phyloP scores from a whole-genome alignment of 2,329 filamentous ascomycete species.

The Stagonosporopsis vannaccii region DNA sequence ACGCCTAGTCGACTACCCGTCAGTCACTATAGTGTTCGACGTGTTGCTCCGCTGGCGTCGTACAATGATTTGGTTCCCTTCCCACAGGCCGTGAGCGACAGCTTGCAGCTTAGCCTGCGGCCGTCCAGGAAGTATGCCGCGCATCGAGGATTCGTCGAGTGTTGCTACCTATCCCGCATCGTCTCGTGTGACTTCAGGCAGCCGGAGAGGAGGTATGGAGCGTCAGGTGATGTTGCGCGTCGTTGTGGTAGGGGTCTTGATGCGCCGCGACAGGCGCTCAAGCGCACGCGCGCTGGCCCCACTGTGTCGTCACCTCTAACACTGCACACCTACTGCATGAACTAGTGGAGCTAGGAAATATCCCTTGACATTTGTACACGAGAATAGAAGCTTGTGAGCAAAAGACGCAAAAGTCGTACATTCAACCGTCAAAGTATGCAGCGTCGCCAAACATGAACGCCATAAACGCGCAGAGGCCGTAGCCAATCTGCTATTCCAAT shows the following conservation, averaged over 20 bases:
- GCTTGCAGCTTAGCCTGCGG: conserved; percentile 80
- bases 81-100: conserved; percentile 76
- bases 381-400: neutral
- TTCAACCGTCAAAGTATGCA: neutral
- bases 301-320: conserved; percentile 27
- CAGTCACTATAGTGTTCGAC: conserved; percentile 16
- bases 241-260: conserved; percentile 1
- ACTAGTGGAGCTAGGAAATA: neutral
- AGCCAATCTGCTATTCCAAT: conserved; percentile 4
- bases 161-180: conserved; percentile 36
- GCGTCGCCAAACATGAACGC: conserved; percentile 5
- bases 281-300: conserved; percentile 46
- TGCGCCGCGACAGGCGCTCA: conserved; percentile 21
- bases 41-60: conserved; percentile 40
- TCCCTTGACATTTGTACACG: neutral
- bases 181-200: conserved; percentile 12
- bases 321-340: neutral
- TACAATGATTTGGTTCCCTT: conserved; percentile 75
- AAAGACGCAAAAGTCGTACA: neutral
- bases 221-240: conserved; percentile 11
- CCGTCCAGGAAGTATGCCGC: conserved; percentile 79
- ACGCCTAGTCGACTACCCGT: conserved; percentile 64
- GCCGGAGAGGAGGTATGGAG: neutral
- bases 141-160: conserved; percentile 60
- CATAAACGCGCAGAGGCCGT: conserved; percentile 7